Evolutionary conservation across 164 flowering plant species (phyloP).

Genomic region (Tetracentron sinense): DNA sequence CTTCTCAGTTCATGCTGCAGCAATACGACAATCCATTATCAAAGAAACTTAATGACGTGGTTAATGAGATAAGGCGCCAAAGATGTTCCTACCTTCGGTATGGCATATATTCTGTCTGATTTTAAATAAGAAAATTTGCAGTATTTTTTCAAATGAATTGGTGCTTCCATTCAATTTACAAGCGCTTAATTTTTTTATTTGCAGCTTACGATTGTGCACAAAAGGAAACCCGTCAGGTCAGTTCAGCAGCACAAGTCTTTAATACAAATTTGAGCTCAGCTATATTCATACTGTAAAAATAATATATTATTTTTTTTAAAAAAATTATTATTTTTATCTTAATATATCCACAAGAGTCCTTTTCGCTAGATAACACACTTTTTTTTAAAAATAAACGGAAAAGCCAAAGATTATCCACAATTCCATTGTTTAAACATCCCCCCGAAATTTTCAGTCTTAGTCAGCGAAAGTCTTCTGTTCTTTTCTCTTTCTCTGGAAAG

Average conservation of each 20-base stretch:
- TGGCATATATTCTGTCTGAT: neutral
- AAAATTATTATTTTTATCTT: no score
- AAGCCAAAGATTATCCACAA: no score
- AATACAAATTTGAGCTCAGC: no score
- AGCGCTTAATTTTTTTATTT: slow-evolving; percentile 3
- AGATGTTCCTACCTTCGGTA: slow-evolving; percentile 96
- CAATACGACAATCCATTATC: slow-evolving; percentile 76
- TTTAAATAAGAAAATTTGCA: neutral
- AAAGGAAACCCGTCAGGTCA: slow-evolving; percentile 93
- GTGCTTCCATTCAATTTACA: neutral
- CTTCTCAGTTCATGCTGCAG: slow-evolving; percentile 71
- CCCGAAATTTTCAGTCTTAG: no score
- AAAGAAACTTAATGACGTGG: slow-evolving; percentile 70
- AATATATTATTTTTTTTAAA: no score
- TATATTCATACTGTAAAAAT: neutral
- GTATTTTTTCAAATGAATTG: neutral
- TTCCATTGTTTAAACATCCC: no score
- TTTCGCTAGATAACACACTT: no score
- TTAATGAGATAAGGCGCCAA: slow-evolving; percentile 87
- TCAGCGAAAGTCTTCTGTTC: no score
- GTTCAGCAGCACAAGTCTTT: slow-evolving; percentile 7
- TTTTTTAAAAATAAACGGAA: no score
- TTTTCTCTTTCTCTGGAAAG: no score
- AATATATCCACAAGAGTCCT: no score
- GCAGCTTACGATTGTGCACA: slow-evolving; percentile 85